Conservation (phyloP, 805 yeast species). For the Debaryomyces hansenii region DNA sequence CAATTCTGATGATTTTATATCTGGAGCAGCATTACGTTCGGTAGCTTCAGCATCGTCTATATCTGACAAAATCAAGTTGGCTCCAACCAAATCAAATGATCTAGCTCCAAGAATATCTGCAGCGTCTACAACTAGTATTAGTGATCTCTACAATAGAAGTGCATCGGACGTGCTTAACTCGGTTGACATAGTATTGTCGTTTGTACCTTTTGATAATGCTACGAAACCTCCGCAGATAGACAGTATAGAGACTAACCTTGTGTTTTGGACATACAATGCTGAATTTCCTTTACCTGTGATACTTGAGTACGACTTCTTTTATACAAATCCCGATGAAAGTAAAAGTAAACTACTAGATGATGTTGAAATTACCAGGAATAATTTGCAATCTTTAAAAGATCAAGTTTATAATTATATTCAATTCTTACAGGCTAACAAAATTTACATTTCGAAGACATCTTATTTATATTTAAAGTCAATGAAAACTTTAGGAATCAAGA, state of each 20-base stretch:
- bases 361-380: constrained; percentile 31
- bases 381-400: constrained; percentile 35
- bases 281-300: constrained; percentile 42
- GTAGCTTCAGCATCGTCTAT: not conserved
- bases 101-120: constrained; percentile 3
- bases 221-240: constrained; percentile 34
- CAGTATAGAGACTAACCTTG: constrained; percentile 34
- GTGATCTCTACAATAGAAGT: constrained; percentile 30
- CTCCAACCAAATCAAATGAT: not conserved
- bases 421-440: constrained; percentile 35
- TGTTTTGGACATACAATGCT: constrained; percentile 41
- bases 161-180: constrained; percentile 18
- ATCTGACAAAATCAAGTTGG: not conserved
- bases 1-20: constrained; percentile 4
- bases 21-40: not conserved
- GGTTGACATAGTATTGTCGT: constrained; percentile 28
- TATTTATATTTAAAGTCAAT: constrained; percentile 39
- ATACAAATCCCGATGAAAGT: constrained; percentile 24
- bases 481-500: constrained; percentile 37
- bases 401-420: constrained; percentile 31
- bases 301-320: constrained; percentile 43
- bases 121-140: constrained; percentile 17
- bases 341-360: constrained; percentile 22
- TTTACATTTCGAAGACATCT: constrained; percentile 30
- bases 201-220: constrained; percentile 20